Conservation (phyloP, 1,284 basidiomycete species). For the Rhodotorula sp. region DNA sequence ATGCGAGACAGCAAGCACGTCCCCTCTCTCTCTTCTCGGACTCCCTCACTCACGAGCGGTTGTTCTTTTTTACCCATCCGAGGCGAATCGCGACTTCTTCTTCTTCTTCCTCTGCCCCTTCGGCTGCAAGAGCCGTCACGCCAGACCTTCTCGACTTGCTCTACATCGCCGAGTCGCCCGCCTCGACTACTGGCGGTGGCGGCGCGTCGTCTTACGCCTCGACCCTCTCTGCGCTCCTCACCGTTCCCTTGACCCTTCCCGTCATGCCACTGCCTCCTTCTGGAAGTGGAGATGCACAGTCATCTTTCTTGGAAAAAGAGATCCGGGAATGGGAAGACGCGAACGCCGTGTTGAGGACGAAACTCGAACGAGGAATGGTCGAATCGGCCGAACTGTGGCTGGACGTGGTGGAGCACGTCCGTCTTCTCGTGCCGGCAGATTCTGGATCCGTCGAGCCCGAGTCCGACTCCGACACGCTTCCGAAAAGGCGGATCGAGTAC, state of each 20-base stretch:
- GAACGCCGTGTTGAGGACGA: background rate
- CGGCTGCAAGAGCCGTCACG: background rate
- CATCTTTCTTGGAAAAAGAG: background rate
- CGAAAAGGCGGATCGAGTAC: background rate
- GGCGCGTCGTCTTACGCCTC: background rate
- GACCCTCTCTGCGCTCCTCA: conserved; percentile 8
- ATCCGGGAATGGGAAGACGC: background rate
- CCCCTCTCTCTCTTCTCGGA: too few species aligned
- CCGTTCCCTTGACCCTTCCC: background rate
- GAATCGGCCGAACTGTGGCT: background rate
- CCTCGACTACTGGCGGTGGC: background rate
- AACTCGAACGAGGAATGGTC: background rate
- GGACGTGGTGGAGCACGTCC: conserved; percentile 1
- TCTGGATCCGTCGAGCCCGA: background rate
- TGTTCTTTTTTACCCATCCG: too few species aligned
- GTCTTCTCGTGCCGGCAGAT: background rate
- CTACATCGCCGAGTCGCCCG: background rate
- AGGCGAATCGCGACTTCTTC: background rate
- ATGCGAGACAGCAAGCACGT: too few species aligned
- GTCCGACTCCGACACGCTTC: too few species aligned
- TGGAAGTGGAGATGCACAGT: too few species aligned
- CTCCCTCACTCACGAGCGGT: too few species aligned
- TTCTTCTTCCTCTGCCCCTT: background rate
- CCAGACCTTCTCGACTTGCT: background rate
- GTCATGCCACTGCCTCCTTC: background rate